Evolutionary conservation across 768 basidiomycete genomes (phyloP), one percentile per base, ranked within the genome.

Genomic region (Crucibulum laeve): DNA sequence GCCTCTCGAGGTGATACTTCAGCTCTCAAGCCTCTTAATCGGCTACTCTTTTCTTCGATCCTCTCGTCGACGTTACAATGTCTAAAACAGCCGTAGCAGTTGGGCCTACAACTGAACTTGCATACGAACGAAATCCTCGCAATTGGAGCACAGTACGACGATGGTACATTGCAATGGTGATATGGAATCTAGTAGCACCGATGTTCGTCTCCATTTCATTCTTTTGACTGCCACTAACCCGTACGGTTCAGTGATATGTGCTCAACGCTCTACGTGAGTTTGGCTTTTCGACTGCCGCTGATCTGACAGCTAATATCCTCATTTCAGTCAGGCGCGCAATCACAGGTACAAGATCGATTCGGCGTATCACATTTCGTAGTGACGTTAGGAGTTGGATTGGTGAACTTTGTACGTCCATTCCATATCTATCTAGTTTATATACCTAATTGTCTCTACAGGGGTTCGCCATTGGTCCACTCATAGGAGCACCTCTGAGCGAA

Each of bases 381-480:
- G 4, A 46, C 45, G 10, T 32, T 46, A 4, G 45, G 45, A 33
- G 45, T 46, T 8, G 45, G 45, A 6, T 25, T 46, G 2, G 39
- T 41, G 13, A 46, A 46, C 13, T 25, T 46, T 4, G 45, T 46
- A 26, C 6, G 45, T 37, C 19, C 28, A 22, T n/a, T 10, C 3
- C 5, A 1, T 3, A 5, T 21, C 39, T 33, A 13, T 14, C 6
- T 21, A 10, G 8, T 5, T 10, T 6, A 8, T 22, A 32, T 14
- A 10, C 3, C 15, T 11, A 18, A 18, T 15, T 8, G 8, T 17
- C 17, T 22, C 5, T 22, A 26, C 25, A 51, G 50, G 50, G 47
- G 17, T 40, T 51, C 17, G 46, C 50, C 4, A 42, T 51, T 35
- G 50, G 50, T 22, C 47, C 50, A 10, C 47, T 51, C 14, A 11